These are phyloP conservation scores for Trametes cingulata DNA, from an alignment of 768 basidiomycete genomes.

Conservation along the genomic window DNA sequence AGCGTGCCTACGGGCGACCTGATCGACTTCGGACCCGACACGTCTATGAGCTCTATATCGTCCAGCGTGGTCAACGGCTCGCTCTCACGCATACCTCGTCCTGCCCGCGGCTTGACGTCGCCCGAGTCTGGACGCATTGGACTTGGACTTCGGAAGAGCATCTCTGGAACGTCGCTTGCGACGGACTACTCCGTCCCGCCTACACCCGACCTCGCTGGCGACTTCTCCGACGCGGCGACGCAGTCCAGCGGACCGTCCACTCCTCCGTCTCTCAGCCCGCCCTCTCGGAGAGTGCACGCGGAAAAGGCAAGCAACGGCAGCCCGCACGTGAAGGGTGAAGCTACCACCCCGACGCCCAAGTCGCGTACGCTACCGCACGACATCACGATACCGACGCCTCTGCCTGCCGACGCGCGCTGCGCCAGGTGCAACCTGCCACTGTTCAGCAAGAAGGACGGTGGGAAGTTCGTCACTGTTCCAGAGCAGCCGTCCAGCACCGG, in stretches of 20 bases:
- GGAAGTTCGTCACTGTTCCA: constrained; percentile 73
- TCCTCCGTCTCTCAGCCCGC: constrained; percentile 44
- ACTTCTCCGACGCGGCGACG: constrained; percentile 59
- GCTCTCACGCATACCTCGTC: constrained; percentile 24
- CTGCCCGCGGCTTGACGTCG: not conserved
- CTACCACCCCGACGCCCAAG: constrained; percentile 32
- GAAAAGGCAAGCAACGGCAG: constrained; percentile 6
- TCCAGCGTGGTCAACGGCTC: constrained; percentile 15
- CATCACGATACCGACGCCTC: constrained; percentile 34
- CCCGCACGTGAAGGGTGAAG: constrained; percentile 12
- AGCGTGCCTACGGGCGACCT: constrained; percentile 23
- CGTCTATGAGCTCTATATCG: constrained; percentile 11
- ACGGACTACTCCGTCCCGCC: constrained; percentile 40
- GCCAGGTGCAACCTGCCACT: constrained; percentile 59
- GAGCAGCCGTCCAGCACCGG: constrained; percentile 41
- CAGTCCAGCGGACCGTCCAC: constrained; percentile 57
- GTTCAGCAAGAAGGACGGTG: constrained; percentile 56
- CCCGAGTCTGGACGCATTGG: constrained; percentile 1
- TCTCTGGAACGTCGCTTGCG: constrained; percentile 9
- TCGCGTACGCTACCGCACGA: constrained; percentile 18
- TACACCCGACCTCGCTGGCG: constrained; percentile 62
- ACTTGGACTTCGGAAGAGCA: constrained; percentile 16
- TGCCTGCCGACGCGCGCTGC: constrained; percentile 50
- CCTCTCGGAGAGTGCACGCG: constrained; percentile 9
- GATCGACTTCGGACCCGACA: constrained; percentile 24